Base-by-base conservation (phyloP, 345 rosid species). In the Psidium friedrichsthalianum region DNA sequence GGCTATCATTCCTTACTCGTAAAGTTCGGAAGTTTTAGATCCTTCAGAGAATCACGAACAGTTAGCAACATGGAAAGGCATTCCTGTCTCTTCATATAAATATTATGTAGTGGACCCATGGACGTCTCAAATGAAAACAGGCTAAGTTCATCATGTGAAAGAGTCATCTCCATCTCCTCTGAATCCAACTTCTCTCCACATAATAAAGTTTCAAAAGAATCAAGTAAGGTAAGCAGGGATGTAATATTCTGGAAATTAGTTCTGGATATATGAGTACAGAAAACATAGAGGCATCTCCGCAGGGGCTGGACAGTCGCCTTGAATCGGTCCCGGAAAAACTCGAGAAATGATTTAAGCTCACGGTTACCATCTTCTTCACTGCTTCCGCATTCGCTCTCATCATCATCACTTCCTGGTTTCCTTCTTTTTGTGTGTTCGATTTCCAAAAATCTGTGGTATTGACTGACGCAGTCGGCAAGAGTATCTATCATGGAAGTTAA, bases 201-300 rank as follows among this genome's bases (percentile, higher is more conserved):
- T 56, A 92, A 84, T 6, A 47, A n/a, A 76, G 64, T 11, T 82
- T 85, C 57, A 51, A 90, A 87, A 42, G 90, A 82, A 36, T 86
- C 51, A 2, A 93, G 89, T 53, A 88, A 74, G 32, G 13, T 21
- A 42, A 87, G 74, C 53, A 91, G 87, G 16, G 78, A 27, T 15
- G 6, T n/a, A 6, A 90, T 74, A 6, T 69, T 18, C 49, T 85
- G 84, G 51, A 91, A 51, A 80, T 59, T 86, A 61, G 6, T 85
- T 59, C 49, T 81, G 42, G 93, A 80, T 21, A 87, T 18, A 84
- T 91, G 93, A 85, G 88, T 88, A 82, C 85, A 69, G n/a, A 93
- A 69, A 61, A 4, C 83, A 14, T 7, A 36, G 12, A 90, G 64
- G 61, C 91, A 90, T 82, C 29, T 82, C 83, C 82, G 74, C 18